Evolutionary conservation across 2,329 filamentous ascomycete species (phyloP), one percentile per base, ranked within the genome.

Genomic region (Aureobasidium namibiae): DNA sequence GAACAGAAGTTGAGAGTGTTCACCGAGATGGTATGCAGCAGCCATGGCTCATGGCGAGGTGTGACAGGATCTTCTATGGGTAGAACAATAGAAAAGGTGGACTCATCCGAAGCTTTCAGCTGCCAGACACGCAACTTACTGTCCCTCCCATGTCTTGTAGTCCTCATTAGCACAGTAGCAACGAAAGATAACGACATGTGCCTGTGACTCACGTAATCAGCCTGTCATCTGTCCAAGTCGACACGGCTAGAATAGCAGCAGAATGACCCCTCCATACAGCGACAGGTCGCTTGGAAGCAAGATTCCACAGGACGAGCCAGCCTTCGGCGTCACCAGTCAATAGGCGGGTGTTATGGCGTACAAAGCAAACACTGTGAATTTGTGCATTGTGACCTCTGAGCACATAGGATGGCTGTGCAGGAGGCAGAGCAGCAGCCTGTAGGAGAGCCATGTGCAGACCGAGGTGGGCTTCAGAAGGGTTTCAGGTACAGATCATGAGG

Each of bases 1-100:
- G 88, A 82, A 70, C 94, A 99, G 70, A 97, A 99, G 69, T 97
- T 99, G 75, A 97, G 82, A 1, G 92, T 90, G 68, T 96, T 96
- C 44, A 97, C 90, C 5, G 88, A 80, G 5, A 99, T 76, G 4
- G 89, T 82, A 72, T 96, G 83, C 23, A 96, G 73, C n/a, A 96
- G 76, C 90, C 90, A 95, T 31, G 94, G 94, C 66, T 86, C 80
- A 18, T 80, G 82, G 31, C 69, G 63, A 75, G 80, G 52, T 71
- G 72, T 46, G 72, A 74, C 29, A 70, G 72, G 1, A 70, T 75
- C 48, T 62, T 95, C 89, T 33, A 92, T 80, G 0, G 92, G 92
- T 13, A 95, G 76, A 9, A 76, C 76, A 34, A 80, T 86, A 66
- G 86, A 88, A 63, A 96, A 76, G 16, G 76, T 71, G 23, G 78